phyloP scores from a whole-genome alignment of 331 rosid species.

The Acacia concinna region DNA sequence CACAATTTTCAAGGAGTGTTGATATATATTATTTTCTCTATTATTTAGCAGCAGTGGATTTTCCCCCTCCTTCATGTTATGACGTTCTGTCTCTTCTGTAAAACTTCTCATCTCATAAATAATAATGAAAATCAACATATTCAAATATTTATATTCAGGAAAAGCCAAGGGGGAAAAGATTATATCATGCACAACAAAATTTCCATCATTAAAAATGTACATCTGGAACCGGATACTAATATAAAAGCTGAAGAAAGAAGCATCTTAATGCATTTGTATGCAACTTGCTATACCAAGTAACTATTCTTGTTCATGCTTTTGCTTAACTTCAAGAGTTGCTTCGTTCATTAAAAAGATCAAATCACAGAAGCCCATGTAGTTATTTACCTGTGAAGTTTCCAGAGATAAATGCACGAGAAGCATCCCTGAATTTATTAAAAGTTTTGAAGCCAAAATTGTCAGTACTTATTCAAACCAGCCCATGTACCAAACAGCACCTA shows the following conservation, averaged over 20 bases:
- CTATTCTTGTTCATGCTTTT: background rate
- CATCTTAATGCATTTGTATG: background rate
- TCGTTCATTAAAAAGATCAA: background rate
- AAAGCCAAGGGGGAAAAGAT: background rate
- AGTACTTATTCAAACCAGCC: background rate
- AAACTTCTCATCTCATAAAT: background rate
- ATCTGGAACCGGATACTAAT: background rate
- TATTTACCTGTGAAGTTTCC: conserved; percentile 91
- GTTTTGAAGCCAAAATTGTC: conserved; percentile 24
- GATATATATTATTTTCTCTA: background rate
- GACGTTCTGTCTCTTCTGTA: background rate
- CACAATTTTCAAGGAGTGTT: background rate
- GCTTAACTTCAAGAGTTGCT: background rate
- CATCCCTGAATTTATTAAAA: conserved; percentile 61
- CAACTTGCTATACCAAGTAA: background rate
- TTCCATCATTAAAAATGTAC: background rate
- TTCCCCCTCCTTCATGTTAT: conserved; percentile 4
- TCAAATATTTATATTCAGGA: background rate
- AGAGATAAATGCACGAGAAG: conserved; percentile 93
- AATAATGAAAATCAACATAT: background rate
- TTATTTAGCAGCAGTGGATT: conserved; percentile 1
- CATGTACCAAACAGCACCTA: background rate
- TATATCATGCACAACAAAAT: background rate
- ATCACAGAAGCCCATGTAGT: conserved; percentile 3
- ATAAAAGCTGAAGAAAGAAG: background rate